Evolutionary conservation across 225 moss, liverwort and hornwort genomes (phyloP).

Genomic region (Neckera pumila): DNA sequence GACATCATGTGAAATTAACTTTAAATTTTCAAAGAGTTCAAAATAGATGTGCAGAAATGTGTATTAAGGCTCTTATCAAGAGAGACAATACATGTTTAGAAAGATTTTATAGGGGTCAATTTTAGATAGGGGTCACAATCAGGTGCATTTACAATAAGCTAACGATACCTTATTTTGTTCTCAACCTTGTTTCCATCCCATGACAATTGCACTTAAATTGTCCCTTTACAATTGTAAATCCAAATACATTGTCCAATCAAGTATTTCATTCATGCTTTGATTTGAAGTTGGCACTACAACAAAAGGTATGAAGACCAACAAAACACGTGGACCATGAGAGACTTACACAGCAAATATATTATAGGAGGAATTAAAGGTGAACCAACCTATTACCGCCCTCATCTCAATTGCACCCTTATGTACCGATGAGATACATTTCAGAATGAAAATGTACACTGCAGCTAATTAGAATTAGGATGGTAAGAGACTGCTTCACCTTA

Average conservation of each 20-base stretch:
- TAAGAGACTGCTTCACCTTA: background rate
- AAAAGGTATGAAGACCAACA: background rate
- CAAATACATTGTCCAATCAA: background rate
- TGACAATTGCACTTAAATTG: background rate
- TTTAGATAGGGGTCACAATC: no score
- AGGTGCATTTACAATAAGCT: background rate
- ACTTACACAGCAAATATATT: background rate
- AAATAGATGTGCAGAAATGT: background rate
- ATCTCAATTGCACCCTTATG: background rate
- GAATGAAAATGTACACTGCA: background rate
- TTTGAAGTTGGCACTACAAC: background rate
- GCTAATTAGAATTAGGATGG: background rate
- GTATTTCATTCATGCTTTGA: background rate
- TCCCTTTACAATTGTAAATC: no score
- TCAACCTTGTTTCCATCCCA: background rate
- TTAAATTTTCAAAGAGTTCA: background rate
- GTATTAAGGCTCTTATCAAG: fast-evolving
- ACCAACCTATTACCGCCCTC: background rate
- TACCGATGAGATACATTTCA: background rate
- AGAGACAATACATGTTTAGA: background rate
- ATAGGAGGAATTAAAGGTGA: background rate
- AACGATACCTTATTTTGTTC: background rate
- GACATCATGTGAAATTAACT: background rate
- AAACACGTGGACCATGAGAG: fast-evolving
- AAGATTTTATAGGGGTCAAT: fast-evolving